phyloP scores from a whole-genome alignment of 441 rosid species.

The Theobroma grandiflorum region DNA sequence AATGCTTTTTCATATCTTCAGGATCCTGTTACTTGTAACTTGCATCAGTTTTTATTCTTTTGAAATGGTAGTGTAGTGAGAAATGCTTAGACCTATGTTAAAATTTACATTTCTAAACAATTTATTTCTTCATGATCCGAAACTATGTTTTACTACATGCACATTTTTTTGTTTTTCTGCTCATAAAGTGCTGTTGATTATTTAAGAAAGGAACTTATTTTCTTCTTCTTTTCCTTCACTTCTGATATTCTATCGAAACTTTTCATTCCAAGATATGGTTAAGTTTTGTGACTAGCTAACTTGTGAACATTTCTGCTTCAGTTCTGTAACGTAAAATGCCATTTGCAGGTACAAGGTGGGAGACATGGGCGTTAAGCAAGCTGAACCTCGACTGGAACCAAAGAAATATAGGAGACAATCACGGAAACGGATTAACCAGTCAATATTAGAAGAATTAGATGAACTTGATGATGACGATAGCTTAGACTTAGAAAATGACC shows the following conservation, averaged over 20 bases:
- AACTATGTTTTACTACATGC: background rate
- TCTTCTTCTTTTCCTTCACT: background rate
- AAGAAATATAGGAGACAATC: constrained; percentile 86
- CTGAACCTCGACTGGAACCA: constrained; percentile 74
- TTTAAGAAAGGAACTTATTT: background rate
- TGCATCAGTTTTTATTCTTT: background rate
- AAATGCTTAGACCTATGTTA: background rate
- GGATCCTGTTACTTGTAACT: background rate
- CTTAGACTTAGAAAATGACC: constrained; percentile 62
- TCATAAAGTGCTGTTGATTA: background rate
- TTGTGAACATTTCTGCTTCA: background rate
- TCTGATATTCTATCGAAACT: background rate
- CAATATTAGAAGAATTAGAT: constrained; percentile 57
- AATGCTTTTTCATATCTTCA: background rate
- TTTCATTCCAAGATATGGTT: background rate
- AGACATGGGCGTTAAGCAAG: constrained; percentile 77
- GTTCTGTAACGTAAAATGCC: background rate
- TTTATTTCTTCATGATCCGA: too few species aligned
- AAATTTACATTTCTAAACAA: background rate
- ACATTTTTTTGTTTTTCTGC: background rate
- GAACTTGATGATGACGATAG: constrained; percentile 62
- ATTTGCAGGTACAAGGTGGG: constrained; percentile 74
- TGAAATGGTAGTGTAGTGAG: constrained; percentile 1
- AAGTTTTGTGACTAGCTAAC: background rate
- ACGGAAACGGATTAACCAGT: constrained; percentile 75